Base-by-base conservation (phyloP, 2,329 filamentous ascomycete species). In the Claviceps digitariae region DNA sequence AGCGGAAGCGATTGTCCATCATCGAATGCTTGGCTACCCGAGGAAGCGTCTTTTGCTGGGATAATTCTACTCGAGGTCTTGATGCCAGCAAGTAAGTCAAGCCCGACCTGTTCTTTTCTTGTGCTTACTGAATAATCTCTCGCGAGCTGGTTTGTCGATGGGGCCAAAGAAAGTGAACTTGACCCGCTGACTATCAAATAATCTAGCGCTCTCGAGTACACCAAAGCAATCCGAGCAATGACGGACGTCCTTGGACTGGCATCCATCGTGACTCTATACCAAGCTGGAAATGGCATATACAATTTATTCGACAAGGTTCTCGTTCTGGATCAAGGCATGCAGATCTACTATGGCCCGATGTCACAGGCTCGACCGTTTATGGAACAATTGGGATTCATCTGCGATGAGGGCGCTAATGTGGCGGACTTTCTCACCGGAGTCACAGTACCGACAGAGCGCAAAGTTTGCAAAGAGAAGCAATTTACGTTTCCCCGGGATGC, bases 271-370 rank as follows among this genome's bases (percentile, higher is more conserved):
- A 83, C 81, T 0, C 70, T 86, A 0, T 87, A 87, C 62, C 84
- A 87, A 61, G 83, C 84, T 3, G 81, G 81, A 6, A 84, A 87
- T 53, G 80, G 77, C 25, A 86, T 87, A 55, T 86, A 84, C 62
- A 71, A 84, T 27, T 72, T 82, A 0, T 86, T 87, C 62, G 82
- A 87, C 63, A 87, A 86, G 61, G 82, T 86, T 0, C 70, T 86
- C 0, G 75, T 87, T 9, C 72, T 87, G 3, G 82, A 86, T 48
- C 75, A 80, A 54, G 83, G 83, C 48, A 79, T 81, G 56, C 65
- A 86, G 58, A 74, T 85, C 47, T 87, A 76, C 67, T 86, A 83
- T 57, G 83, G 83, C 0, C 74, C 81, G 0, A 69, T 73, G 57
- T 66, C 72, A 6, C 70, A 82, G 55, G 83, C 83, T 0, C 67